phyloP scores from a whole-genome alignment of 768 basidiomycete species.

The Hebeloma cylindrosporum region DNA sequence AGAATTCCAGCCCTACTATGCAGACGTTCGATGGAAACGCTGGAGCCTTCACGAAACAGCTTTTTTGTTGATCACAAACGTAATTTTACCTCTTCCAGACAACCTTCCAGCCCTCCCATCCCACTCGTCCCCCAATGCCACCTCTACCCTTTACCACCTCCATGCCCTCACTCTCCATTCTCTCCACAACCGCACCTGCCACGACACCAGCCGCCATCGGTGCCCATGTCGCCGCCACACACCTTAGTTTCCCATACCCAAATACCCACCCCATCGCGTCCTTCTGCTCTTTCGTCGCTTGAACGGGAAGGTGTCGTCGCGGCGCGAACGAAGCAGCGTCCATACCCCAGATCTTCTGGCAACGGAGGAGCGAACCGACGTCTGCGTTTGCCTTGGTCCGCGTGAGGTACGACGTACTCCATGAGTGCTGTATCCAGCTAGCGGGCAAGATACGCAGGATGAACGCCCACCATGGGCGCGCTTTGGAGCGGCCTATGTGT shows the following conservation, averaged over 20 bases:
- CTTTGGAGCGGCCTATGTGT: constrained; percentile 38
- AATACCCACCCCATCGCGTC: constrained; percentile 40
- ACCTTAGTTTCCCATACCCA: constrained; percentile 47
- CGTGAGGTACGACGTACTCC: not conserved
- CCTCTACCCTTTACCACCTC: constrained; percentile 26
- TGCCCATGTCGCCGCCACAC: constrained; percentile 50
- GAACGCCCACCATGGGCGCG: constrained; percentile 6
- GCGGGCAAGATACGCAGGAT: too few relatives aligned
- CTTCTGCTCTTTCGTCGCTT: constrained; percentile 18
- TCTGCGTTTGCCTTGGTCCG: constrained; percentile 31
- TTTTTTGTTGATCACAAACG: not conserved
- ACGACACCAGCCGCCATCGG: constrained; percentile 52
- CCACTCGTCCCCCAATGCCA: constrained; percentile 37
- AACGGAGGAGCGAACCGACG: constrained; percentile 34
- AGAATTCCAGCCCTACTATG: too few relatives aligned
- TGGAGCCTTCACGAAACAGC: not conserved
- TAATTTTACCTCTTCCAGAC: constrained; percentile 4
- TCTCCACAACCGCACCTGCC: constrained; percentile 40
- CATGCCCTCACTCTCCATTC: constrained; percentile 29
- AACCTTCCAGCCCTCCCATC: constrained; percentile 50
- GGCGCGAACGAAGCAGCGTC: constrained; percentile 44
- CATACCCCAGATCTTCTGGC: constrained; percentile 37
- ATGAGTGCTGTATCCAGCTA: too few relatives aligned
- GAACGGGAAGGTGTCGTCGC: constrained; percentile 30
- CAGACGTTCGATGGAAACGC: too few relatives aligned